Base-by-base conservation (phyloP, 2,329 filamentous ascomycete genomes). In the Xylaria sp. region DNA sequence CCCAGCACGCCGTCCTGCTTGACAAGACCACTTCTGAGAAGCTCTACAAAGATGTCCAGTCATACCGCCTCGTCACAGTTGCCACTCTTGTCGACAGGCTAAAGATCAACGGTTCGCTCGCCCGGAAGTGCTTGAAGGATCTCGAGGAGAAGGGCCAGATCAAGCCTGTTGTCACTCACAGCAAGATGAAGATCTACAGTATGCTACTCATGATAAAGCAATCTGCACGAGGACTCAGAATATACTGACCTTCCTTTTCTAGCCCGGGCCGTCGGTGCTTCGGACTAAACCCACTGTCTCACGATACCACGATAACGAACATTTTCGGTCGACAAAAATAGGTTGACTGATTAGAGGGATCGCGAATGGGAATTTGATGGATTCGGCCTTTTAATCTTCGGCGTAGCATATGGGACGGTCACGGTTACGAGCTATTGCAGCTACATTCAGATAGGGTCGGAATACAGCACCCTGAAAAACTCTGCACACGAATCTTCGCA, bases 1-100 rank as follows among this genome's bases (percentile, higher is more conserved):
- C 95, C 84, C 91, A 98, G 83, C 95, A 99, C 89, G 92, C 91
- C 82, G 95, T 99, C 83, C 87, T 98, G 79, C 92, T 99, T 84
- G 95, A 99, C 87, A 99, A 99, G 90, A 79, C 86, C 83, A 97
- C 90, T 79, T 91, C 90, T 73, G 95, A 99, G 85, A 97, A 96
- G 87, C 93, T 99, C 82, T 91, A 97, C 88, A 99, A 99, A 88
- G 95, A 99, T 88, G 96, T 99, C 76, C 95, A 98, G 84, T 97
- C 95, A 70, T 99, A 98, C 91, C 93, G 95, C 79, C 93, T 99
- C 81, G 93, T 99, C 85, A 98, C 95, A 79, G 91, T 98, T 77
- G 93, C 95, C 77, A 94, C 92, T 76, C 93, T 99, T 77, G 95
- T 99, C 88, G 95, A 99, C 85, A 90, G 95, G 83, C 89, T 99